phyloP scores from a whole-genome alignment of 2,329 filamentous ascomycete species.

The Monilinia fructicola region DNA sequence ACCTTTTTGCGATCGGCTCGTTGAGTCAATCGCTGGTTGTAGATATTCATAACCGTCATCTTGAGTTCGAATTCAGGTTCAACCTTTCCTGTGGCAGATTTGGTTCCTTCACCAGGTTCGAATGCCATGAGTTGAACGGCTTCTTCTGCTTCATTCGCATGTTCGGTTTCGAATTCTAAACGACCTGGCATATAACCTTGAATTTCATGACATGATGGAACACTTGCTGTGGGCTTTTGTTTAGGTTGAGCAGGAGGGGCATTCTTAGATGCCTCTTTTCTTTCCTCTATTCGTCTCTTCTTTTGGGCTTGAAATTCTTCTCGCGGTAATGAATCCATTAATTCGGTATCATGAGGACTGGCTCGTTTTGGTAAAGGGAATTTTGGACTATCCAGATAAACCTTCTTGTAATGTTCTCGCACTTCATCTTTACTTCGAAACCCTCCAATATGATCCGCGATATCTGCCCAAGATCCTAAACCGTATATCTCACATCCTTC shows the following conservation, averaged over 20 bases:
- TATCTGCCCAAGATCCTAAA: constrained; percentile 94
- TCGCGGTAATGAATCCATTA: constrained; percentile 78
- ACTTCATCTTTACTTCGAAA: constrained; percentile 95
- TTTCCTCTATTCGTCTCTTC: constrained; percentile 88
- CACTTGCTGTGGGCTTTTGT: constrained; percentile 92
- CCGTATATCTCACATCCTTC: constrained; percentile 97
- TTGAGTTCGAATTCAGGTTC: constrained; percentile 98
- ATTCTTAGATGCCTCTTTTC: constrained; percentile 82
- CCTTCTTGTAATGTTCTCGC: constrained; percentile 86
- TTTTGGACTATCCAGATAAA: constrained; percentile 76
- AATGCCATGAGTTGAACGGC: constrained; percentile 98
- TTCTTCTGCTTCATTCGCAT: constrained; percentile 96
- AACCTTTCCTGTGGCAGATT: constrained; percentile 76
- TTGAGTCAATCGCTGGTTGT: constrained; percentile 87
- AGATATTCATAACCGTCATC: constrained; percentile 97
- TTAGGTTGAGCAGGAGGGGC: constrained; percentile 83
- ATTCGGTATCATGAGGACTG: constrained; percentile 74
- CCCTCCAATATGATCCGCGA: constrained; percentile 95
- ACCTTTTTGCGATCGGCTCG: constrained; percentile 94
- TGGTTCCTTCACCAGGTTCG: constrained; percentile 90
- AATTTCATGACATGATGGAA: constrained; percentile 95
- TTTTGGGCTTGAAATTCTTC: constrained; percentile 93
- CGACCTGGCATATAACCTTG: constrained; percentile 98
- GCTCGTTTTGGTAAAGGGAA: constrained; percentile 89
- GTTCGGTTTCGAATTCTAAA: constrained; percentile 95